Evolutionary conservation across 768 basidiomycete genomes (phyloP).

Genomic region (Cubamyces sp.): DNA sequence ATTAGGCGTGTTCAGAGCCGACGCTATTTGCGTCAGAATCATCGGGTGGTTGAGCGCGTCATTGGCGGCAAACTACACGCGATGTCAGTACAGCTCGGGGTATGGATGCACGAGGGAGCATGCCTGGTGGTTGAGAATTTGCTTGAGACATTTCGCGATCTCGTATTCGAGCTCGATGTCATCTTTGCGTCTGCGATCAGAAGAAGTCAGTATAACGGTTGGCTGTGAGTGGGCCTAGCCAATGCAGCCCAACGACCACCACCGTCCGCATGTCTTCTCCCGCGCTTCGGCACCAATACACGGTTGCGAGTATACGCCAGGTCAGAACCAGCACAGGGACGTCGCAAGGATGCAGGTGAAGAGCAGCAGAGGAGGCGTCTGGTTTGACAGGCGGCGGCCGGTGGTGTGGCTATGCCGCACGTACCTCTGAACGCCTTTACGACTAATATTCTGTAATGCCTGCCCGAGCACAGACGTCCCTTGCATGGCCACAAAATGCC

Average conservation of each 20-base stretch:
- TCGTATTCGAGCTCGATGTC: slow-evolving; percentile 85
- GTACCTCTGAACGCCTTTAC: slow-evolving; percentile 68
- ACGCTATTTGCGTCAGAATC: slow-evolving; percentile 79
- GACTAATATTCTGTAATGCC: slow-evolving; percentile 73
- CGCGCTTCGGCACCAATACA: no score
- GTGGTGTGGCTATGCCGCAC: slow-evolving; percentile 20
- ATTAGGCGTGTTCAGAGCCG: slow-evolving; percentile 81
- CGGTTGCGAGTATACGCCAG: no score
- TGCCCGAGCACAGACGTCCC: slow-evolving; percentile 88
- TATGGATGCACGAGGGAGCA: slow-evolving; percentile 29
- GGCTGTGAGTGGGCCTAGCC: no score
- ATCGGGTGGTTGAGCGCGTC: slow-evolving; percentile 76
- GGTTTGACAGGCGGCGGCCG: slow-evolving; percentile 21
- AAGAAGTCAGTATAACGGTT: neutral
- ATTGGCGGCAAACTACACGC: slow-evolving; percentile 58
- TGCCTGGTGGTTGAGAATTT: slow-evolving; percentile 73
- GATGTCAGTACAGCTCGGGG: neutral
- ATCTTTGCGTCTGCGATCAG: slow-evolving; percentile 49
- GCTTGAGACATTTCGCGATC: slow-evolving; percentile 83
- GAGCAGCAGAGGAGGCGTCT: neutral
- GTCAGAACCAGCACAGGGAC: no score
- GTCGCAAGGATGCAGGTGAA: no score
- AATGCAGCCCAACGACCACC: no score
- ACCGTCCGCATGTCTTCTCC: no score
- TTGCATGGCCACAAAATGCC: slow-evolving; percentile 70